Base-by-base conservation (phyloP, 208 protist species). In the Borovskyia barvae region DNA sequence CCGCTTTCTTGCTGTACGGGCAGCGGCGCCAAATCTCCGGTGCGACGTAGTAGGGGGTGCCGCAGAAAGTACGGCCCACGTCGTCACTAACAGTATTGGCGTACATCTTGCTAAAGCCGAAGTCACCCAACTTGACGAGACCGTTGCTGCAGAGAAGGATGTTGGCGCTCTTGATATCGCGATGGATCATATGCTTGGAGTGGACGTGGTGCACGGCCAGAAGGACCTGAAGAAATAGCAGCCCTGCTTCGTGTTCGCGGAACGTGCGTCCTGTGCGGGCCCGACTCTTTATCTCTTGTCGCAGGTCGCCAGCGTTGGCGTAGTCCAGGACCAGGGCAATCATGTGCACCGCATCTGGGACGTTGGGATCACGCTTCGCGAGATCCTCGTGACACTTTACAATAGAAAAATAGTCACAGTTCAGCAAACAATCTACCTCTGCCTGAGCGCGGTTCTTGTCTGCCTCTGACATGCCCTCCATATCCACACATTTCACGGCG, bases 1-100 rank as follows among this genome's bases (percentile, higher is more conserved):
- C 95, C 11, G 75, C 72, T 77, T 97, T 97, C 61, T 89, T 86
- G 70, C 93, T 88, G 69, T 97, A 98, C n/a, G 86, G 85, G 47
- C 88, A 81, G 49, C 90, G 70, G 29, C 84, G 77, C 79, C 86
- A 97, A 35, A 98, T 84, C 74, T 98, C 93, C 14, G 95, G 95
- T 9, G 88, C 77, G 32, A 98, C 60, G 73, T 97, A 98, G 68
- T 95, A 93, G 33, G 94, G 90, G 28, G 87, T 93, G 39, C 88
- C 92, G 50, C 78, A 85, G 70, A 93, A 87, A n/a, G 86, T 85
- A 25, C 72, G 63, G 24, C 64, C 79, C n/a, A 75, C 66, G 19
- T 78, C 70, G n/a, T 85, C 73, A 25, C 69, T 72, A 15, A 83
- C 77, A 26, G 75, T 79, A 15, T 54, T 72, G 0, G 70, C 75